phyloP scores from a whole-genome alignment of 805 yeast genomes.

The Spathaspora girioi region DNA sequence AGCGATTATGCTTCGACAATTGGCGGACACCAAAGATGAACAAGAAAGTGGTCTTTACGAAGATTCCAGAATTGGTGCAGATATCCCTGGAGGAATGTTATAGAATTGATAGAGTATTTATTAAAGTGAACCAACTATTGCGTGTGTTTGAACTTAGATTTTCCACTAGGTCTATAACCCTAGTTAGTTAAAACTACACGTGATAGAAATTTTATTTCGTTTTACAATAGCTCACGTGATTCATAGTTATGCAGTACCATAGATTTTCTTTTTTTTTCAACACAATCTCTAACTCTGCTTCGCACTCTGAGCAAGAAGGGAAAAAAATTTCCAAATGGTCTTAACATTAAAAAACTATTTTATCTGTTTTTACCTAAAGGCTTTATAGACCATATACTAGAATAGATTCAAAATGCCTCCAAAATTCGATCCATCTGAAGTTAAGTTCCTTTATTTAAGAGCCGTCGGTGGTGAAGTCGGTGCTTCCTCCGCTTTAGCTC shows the following conservation, averaged over 20 bases:
- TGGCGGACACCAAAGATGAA: constrained; percentile 40
- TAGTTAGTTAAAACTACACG: neutral
- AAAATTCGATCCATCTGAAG: constrained; percentile 98
- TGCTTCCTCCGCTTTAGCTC: constrained; percentile 99
- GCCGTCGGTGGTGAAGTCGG: constrained; percentile 99
- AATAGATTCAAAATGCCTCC: constrained; percentile 69
- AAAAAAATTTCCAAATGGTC: neutral
- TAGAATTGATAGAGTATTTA: constrained; percentile 8
- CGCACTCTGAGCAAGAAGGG: neutral
- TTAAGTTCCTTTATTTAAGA: constrained; percentile 96
- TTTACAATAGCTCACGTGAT: neutral
- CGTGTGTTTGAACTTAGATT: neutral
- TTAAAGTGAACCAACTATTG: neutral
- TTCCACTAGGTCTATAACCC: neutral
- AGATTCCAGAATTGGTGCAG: constrained; percentile 39
- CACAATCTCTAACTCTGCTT: neutral
- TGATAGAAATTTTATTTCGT: neutral
- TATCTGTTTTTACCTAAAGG: neutral
- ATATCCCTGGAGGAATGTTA: constrained; percentile 43
- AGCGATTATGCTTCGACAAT: constrained; percentile 85
- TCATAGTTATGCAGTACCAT: neutral
- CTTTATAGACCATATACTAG: constrained; percentile 4
- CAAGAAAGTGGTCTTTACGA: constrained; percentile 25
- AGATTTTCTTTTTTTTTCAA: neutral
- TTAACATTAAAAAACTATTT: neutral